Percentiles rank a stretch among this genome's conserved stretches.
phyloP scores from a whole-genome alignment of 2,329 filamentous ascomycete genomes.

The Aspergillus fumigatiaffinis region DNA sequence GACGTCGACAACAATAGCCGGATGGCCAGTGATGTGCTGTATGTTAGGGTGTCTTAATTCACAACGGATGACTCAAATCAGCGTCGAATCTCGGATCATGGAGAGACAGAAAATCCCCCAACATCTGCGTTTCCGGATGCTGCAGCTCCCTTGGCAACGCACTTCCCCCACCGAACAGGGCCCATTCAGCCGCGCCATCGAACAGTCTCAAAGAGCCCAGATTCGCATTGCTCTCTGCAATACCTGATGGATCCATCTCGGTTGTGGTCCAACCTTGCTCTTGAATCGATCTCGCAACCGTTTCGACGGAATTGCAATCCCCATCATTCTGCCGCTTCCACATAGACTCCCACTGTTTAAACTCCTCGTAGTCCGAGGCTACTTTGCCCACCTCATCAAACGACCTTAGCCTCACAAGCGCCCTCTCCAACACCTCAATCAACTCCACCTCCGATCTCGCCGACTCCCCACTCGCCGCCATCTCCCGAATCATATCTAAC shows the following conservation, averaged over 20 bases:
- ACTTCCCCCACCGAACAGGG: constrained; percentile 12
- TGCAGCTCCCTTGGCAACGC: constrained; percentile 12
- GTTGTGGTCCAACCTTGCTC: background rate
- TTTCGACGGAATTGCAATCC: background rate
- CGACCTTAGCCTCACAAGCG: constrained; percentile 16
- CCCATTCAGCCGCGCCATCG: constrained; percentile 10
- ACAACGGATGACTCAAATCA: background rate
- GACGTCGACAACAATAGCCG: background rate
- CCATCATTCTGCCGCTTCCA: constrained; percentile 2
- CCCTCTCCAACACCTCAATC: constrained; percentile 28
- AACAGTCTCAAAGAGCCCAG: background rate
- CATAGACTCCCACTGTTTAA: constrained; percentile 16
- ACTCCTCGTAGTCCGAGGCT: constrained; percentile 14
- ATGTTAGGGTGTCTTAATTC: background rate
- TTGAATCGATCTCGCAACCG: background rate
- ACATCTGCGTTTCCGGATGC: constrained; percentile 17
- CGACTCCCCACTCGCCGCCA: constrained; percentile 29
- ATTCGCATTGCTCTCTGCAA: constrained; percentile 3
- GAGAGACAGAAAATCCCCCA: constrained; percentile 17
- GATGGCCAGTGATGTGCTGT: background rate
- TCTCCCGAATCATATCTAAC: constrained; percentile 27
- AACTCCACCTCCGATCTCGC: constrained; percentile 29
- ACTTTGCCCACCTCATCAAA: background rate
- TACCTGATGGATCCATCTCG: background rate
- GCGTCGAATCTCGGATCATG: background rate